Base-by-base conservation (phyloP, 2,329 filamentous ascomycete species). In the Knoxdaviesia proteae region DNA sequence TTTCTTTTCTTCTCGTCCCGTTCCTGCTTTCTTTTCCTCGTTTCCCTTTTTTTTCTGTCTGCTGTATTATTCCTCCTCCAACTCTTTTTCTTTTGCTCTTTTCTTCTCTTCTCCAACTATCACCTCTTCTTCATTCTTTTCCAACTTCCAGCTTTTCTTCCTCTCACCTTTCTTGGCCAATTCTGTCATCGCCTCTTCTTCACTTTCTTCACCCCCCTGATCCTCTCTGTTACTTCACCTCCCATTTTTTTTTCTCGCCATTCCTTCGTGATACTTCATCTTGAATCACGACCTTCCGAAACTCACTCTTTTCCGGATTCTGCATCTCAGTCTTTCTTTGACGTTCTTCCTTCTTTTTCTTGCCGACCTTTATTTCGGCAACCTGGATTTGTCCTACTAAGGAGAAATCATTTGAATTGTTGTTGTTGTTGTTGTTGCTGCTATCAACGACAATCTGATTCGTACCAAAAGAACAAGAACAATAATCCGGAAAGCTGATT, bases 241-340 rank as follows among this genome's bases (percentile, higher is more conserved):
- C 20, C 2, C 20, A n/a, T 32, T 40, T 30, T 9, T 3, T 34
- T 40, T 40, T 8, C 36, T 38, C 36, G 11, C 5, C 20, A 20
- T 20, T 20, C 20, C 20, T 20, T 20, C 20, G 20, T 20, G 20
- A n/a, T n/a, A n/a, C n/a, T n/a, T n/a, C n/a, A n/a, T n/a, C n/a
- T n/a, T n/a, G n/a, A n/a, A n/a, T n/a, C n/a, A n/a, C n/a, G n/a
- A 20, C 20, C 20, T 20, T 20, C 20, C 20, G 20, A 3, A 20
- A 38, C 5, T 11, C 2, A 11, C 7, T 50, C n/a, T 36, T 38
- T 52, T 51, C 49, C 47, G 45, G 40, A 46, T 45, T 51, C 45
- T 53, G 47, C 50, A 48, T 49, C 48, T 53, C 38, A 30, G 5
- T 34, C 32, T 39, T 44, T 20, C 48, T 47, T 51, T 41, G 41